Evolutionary conservation across 2,329 filamentous ascomycete genomes (phyloP).

Genomic region (Venturiaceae sp.): DNA sequence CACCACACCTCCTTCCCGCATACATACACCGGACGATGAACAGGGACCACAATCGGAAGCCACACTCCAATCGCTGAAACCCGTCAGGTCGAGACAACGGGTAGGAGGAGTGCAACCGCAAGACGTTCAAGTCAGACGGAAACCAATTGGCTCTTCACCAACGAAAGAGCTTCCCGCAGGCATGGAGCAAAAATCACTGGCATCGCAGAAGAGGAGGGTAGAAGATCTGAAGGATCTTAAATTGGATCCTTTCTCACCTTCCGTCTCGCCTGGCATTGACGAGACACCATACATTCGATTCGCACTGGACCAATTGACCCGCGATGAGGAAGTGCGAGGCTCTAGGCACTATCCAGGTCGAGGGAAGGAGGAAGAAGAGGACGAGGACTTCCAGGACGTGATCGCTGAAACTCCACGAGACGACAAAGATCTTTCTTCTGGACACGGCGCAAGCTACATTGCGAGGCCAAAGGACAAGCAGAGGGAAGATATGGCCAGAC

Average conservation of each 20-base stretch:
- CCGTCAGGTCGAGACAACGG: conserved; percentile 4
- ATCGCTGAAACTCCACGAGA: neutral
- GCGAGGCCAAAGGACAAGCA: neutral
- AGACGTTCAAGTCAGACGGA: conserved; percentile 20
- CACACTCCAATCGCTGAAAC: neutral
- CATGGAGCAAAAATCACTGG: conserved; percentile 1
- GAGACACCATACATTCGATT: conserved; percentile 84
- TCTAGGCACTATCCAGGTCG: conserved; percentile 36
- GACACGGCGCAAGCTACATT: neutral
- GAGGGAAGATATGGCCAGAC: conserved; percentile 6
- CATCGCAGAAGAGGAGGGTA: conserved; percentile 2
- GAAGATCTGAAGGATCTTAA: neutral
- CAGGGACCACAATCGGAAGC: conserved; percentile 14
- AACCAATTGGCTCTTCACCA: conserved; percentile 1
- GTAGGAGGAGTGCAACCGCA: conserved; percentile 7
- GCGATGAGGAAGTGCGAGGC: conserved; percentile 54
- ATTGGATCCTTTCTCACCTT: conserved; percentile 27
- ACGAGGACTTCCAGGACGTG: neutral
- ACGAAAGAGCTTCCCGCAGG: conserved; percentile 3
- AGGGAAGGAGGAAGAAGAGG: neutral
- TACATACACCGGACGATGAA: conserved; percentile 25
- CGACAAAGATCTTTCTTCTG: neutral
- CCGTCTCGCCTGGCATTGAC: conserved; percentile 63
- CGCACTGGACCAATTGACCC: conserved; percentile 77
- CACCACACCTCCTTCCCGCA: conserved; percentile 24